Evolutionary conservation across 192 early-diverging fungal species (phyloP), one percentile per base, ranked within the genome.

Genomic region (Chytriomyces confervae): DNA sequence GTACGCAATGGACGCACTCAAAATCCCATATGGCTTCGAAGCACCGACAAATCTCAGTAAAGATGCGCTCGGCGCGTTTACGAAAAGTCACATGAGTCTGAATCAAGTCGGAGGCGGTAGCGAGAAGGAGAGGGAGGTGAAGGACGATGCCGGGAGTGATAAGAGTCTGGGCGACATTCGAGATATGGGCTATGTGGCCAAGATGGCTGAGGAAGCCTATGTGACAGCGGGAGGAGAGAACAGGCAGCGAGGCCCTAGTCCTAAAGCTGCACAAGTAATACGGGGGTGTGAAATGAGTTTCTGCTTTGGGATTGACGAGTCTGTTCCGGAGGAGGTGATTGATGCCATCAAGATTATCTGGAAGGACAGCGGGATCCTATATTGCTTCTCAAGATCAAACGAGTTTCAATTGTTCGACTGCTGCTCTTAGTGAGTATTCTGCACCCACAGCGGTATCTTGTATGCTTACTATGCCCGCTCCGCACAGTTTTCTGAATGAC

Each of bases 401-500:
- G 85, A 86, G 62, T 86, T 51, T 53, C 85, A 84, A 68, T 65
- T 86, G 44, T 81, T 85, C 36, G 85, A 86, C 60, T 83, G 74
- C 18, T 82, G 80, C 44, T 29, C 81, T 63, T 86, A 86, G 85
- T 86, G 71, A 57, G 77, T 62, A 16, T 44, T 43, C 36, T 49
- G 48, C 45, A 50, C 18, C 16, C 62, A 79, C 36, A 4, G 3
- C 36, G 36, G 36, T 36, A 73, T 44, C 50, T 6, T 16, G n/a
- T 36, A 7, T 36, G 36, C 36, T 36, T 70, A 13, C 23, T 80
- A 43, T 11, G 50, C 48, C 57, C 61, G 36, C 36, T 16, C 16
- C 23, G 13, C 20, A 49, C 29, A 76, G 72, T 50, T 83, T 79
- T 60, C 57, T 85, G 76, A 73, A 74, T 11, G 72, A 79, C 24